A percentile compares a stretch with the other conserved stretches of the same genome.
Evolutionary conservation across 148 eudicot species (phyloP).

Genomic region (Rhododendron ovatum): DNA sequence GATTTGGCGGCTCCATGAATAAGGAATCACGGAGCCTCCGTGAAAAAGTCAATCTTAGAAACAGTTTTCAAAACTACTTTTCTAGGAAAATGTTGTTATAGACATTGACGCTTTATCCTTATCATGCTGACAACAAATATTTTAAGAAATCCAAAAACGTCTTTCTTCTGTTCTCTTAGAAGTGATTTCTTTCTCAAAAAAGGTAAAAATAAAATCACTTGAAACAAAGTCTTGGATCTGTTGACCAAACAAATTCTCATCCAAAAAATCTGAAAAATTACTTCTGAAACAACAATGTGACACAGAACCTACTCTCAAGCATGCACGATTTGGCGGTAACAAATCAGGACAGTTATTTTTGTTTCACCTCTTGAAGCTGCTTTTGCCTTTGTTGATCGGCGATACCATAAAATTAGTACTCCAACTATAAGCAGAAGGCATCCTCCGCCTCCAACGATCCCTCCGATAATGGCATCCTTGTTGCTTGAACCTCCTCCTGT

Average conservation of each 20-base stretch:
- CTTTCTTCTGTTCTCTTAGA: no score
- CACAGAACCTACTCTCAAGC: not conserved
- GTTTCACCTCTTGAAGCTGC: constrained; percentile 31
- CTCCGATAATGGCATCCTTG: constrained; percentile 30
- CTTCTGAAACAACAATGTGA: not conserved
- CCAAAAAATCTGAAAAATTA: not conserved
- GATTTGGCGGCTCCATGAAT: no score
- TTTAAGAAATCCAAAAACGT: not conserved
- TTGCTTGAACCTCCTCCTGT: constrained; percentile 26
- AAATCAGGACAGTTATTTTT: not conserved
- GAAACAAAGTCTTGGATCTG: no score
- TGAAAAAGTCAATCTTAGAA: no score
- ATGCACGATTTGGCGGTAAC: not conserved
- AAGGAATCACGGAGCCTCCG: no score
- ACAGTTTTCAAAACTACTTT: not conserved
- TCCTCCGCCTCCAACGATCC: constrained; percentile 37
- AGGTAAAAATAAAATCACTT: no score
- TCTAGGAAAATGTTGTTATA: not conserved
- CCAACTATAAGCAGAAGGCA: constrained; percentile 27
- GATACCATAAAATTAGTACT: constrained; percentile 20
- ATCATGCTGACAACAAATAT: not conserved
- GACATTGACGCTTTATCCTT: not conserved
- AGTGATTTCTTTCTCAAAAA: no score
- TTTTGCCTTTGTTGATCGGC: constrained; percentile 11
- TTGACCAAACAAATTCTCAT: no score